Evolutionary conservation across 2,329 filamentous ascomycete genomes (phyloP).

Genomic region (Aureobasidium sp.): DNA sequence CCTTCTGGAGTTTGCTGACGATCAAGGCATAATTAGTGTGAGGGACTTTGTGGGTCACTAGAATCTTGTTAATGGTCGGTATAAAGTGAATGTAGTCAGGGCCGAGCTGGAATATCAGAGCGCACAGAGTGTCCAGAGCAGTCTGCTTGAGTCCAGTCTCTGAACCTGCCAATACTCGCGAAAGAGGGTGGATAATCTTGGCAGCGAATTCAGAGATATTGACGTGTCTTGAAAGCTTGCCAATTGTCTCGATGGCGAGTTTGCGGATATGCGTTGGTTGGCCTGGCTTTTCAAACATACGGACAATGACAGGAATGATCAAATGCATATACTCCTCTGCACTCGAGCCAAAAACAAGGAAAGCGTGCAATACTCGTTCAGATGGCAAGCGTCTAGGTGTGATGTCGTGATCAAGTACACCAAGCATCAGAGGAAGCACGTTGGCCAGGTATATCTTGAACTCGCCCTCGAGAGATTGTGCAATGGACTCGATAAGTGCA

Average conservation of each 20-base stretch:
- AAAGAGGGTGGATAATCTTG: constrained; percentile 90
- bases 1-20: constrained; percentile 87
- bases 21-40: constrained; percentile 94
- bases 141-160: constrained; percentile 70
- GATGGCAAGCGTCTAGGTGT: constrained; percentile 71
- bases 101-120: constrained; percentile 90
- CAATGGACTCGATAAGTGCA: constrained; percentile 86
- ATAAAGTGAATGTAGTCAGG: constrained; percentile 94
- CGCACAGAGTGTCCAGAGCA: constrained; percentile 88
- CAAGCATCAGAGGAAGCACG: constrained; percentile 86
- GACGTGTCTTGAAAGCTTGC: constrained; percentile 88
- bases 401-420: constrained; percentile 80
- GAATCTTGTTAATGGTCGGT: constrained; percentile 79
- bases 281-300: constrained; percentile 82
- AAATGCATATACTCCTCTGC: constrained; percentile 99
- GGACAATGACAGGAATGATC: constrained; percentile 91
- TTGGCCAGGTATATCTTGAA: constrained; percentile 94
- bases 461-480: constrained; percentile 87
- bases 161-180: constrained; percentile 66
- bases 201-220: constrained; percentile 96
- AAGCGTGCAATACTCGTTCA: constrained; percentile 86
- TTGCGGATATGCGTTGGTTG: constrained; percentile 75
- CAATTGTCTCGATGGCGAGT: constrained; percentile 87
- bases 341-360: constrained; percentile 91
- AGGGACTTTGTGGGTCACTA: constrained; percentile 72